A percentile compares a stretch with the other conserved stretches of the same genome.
Evolutionary conservation across 805 yeast genomes (phyloP).

Genomic region (Wickerhamomyces canadensis): DNA sequence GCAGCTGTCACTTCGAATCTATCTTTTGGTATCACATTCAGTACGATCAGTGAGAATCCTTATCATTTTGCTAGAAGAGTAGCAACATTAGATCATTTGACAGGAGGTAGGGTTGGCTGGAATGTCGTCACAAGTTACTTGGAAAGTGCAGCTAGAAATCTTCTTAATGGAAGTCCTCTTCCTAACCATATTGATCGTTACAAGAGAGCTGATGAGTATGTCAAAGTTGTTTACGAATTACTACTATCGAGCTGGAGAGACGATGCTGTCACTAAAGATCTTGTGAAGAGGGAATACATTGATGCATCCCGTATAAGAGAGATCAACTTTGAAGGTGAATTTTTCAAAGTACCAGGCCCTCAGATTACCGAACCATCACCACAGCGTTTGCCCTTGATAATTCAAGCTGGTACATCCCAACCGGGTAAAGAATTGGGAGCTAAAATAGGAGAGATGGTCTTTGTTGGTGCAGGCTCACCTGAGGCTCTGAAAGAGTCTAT

Average conservation of each 20-base stretch:
- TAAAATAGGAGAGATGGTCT: slow-evolving; percentile 36
- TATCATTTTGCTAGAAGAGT: slow-evolving; percentile 33
- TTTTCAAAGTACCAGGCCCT: slow-evolving; percentile 38
- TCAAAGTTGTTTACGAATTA: slow-evolving; percentile 34
- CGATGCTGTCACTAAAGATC: slow-evolving; percentile 27
- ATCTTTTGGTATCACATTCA: slow-evolving; percentile 32
- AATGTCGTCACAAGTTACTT: slow-evolving; percentile 35
- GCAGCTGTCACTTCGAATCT: slow-evolving; percentile 29
- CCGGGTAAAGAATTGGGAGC: slow-evolving; percentile 38
- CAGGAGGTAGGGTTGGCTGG: slow-evolving; percentile 38
- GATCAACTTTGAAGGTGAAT: slow-evolving; percentile 35
- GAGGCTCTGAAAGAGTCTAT: slow-evolving; percentile 26
- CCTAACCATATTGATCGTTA: slow-evolving; percentile 29
- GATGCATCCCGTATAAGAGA: slow-evolving; percentile 34
- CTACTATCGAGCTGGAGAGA: slow-evolving; percentile 39
- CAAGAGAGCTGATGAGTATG: slow-evolving; percentile 35
- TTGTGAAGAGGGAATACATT: slow-evolving; percentile 25
- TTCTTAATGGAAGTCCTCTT: slow-evolving; percentile 10
- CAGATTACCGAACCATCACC: slow-evolving; percentile 37
- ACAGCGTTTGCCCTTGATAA: slow-evolving; percentile 37
- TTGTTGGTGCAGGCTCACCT: slow-evolving; percentile 31
- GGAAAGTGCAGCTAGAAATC: slow-evolving; percentile 34
- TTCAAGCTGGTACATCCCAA: slow-evolving; percentile 40
- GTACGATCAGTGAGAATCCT: slow-evolving; percentile 37
- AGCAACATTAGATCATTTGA: slow-evolving; percentile 36